Percentiles rank a stretch among this genome's conserved stretches.
Evolutionary conservation across 352 stramenopile genomes (phyloP).

Genomic region (Globisporangium carolinianum): DNA sequence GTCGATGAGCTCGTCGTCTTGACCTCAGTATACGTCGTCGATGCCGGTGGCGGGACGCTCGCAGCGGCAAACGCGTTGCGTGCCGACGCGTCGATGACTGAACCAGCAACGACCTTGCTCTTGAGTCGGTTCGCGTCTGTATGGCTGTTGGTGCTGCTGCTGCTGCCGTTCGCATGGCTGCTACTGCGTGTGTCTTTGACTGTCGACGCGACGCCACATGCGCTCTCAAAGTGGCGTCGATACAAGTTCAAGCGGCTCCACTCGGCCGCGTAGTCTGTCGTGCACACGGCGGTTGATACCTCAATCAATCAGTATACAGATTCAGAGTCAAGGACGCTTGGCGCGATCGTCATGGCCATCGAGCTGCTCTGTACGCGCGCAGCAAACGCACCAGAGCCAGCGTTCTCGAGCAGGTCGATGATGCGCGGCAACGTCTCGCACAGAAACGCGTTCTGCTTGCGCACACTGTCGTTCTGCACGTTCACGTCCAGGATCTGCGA

Average conservation of each 20-base stretch:
- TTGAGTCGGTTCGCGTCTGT: not conserved
- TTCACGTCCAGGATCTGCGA: constrained; percentile 60
- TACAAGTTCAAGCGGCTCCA: constrained; percentile 76
- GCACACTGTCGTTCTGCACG: constrained; percentile 51
- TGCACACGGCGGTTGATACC: not conserved
- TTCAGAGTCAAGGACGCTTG: not conserved
- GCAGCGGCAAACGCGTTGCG: constrained; percentile 13
- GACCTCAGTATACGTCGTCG: constrained; percentile 2
- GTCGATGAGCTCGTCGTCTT: constrained; percentile 7
- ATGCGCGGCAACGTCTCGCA: constrained; percentile 50
- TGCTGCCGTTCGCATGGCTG: constrained; percentile 6
- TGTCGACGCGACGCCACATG: constrained; percentile 51
- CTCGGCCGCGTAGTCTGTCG: constrained; percentile 53
- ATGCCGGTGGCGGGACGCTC: constrained; percentile 2
- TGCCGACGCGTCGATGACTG: constrained; percentile 11
- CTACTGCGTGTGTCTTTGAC: constrained; percentile 25
- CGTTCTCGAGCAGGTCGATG: constrained; percentile 59
- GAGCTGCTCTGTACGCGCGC: too few species aligned
- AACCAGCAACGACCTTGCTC: constrained; percentile 8
- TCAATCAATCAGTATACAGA: too few species aligned
- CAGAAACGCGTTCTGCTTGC: constrained; percentile 66
- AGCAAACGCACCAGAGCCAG: constrained; percentile 34
- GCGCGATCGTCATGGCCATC: too few species aligned
- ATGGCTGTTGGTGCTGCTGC: not conserved
- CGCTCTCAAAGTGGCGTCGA: constrained; percentile 70